Conservation (phyloP, 2,329 filamentous ascomycete genomes). For the Aspergillus sp. region DNA sequence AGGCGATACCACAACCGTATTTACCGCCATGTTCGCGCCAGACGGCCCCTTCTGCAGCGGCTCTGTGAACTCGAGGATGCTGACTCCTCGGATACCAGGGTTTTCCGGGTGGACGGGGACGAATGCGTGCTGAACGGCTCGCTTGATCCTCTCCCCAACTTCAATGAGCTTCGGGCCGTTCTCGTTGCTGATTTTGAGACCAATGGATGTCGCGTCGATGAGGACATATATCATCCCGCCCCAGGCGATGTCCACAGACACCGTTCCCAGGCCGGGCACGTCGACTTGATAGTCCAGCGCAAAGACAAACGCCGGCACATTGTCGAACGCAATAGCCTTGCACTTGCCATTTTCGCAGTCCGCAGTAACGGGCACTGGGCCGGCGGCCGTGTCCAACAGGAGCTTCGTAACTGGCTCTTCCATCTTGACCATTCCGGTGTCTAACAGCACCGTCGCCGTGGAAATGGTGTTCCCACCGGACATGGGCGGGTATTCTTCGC, state of each 20-base stretch:
- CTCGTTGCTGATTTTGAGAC: conserved; percentile 24
- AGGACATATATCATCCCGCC: conserved; percentile 40
- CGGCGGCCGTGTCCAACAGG: conserved; percentile 37
- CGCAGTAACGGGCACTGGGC: conserved; percentile 32
- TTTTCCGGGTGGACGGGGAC: conserved; percentile 38
- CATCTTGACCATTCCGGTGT: conserved; percentile 40
- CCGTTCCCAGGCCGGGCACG: conserved; percentile 32
- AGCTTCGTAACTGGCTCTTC: conserved; percentile 33
- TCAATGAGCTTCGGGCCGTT: conserved; percentile 30
- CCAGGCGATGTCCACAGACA: conserved; percentile 37
- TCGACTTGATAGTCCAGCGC: conserved; percentile 29
- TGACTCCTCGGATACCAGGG: conserved; percentile 31
- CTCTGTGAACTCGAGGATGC: conserved; percentile 29
- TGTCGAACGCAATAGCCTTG: conserved; percentile 36
- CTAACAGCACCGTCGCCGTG: conserved; percentile 36
- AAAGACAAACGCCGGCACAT: conserved; percentile 36
- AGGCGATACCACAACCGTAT: conserved; percentile 37
- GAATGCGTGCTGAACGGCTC: conserved; percentile 24
- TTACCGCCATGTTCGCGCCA: conserved; percentile 20
- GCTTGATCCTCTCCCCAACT: conserved; percentile 35
- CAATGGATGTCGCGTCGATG: conserved; percentile 30
- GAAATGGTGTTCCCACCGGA: conserved; percentile 39
- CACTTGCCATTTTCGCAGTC: conserved; percentile 36
- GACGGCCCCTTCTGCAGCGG: conserved; percentile 12
- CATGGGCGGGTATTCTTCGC: conserved; percentile 38